Evolutionary conservation across 2,329 filamentous ascomycete genomes (phyloP).

Genomic region (Calonectria ilicicola): DNA sequence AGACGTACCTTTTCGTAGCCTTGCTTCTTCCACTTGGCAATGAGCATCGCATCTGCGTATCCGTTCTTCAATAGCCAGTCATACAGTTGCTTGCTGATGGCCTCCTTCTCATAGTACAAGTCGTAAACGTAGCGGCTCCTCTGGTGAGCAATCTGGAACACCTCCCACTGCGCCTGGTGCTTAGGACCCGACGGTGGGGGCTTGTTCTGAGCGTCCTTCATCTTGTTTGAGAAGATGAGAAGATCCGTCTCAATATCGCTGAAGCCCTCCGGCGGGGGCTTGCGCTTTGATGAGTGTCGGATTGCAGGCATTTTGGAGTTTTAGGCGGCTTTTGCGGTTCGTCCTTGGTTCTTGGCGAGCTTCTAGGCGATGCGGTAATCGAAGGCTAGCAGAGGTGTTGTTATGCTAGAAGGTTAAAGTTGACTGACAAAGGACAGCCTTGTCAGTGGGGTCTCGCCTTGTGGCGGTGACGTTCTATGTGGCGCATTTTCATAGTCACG

Average conservation of each 20-base stretch:
- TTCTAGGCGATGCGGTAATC: constrained; percentile 18
- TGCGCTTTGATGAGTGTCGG: constrained; percentile 79
- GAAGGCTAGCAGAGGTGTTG: constrained; percentile 5
- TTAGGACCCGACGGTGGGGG: constrained; percentile 83
- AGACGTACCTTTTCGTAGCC: constrained; percentile 91
- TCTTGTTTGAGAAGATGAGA: constrained; percentile 88
- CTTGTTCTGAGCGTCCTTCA: constrained; percentile 95
- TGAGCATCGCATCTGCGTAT: constrained; percentile 94
- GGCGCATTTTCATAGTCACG: constrained; percentile 41
- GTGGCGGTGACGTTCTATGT: constrained; percentile 36
- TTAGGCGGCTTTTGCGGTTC: neutral
- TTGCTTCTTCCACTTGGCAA: constrained; percentile 99
- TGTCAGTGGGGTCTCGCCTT: constrained; percentile 32
- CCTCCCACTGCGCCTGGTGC: constrained; percentile 94
- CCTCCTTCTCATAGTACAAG: constrained; percentile 97
- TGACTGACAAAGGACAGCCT: constrained; percentile 39
- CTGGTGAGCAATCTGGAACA: constrained; percentile 97
- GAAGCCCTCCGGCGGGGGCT: constrained; percentile 88
- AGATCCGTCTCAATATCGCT: constrained; percentile 89
- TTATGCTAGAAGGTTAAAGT: neutral
- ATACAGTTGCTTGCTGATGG: constrained; percentile 91
- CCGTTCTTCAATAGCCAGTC: constrained; percentile 97
- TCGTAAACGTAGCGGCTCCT: constrained; percentile 95
- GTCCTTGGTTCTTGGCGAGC: neutral
- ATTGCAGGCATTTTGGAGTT: constrained; percentile 76